A percentile compares a stretch with the other conserved stretches of the same genome.
Conservation (phyloP, 2,329 filamentous ascomycete genomes). For the Stagonosporopsis rhizophila region DNA sequence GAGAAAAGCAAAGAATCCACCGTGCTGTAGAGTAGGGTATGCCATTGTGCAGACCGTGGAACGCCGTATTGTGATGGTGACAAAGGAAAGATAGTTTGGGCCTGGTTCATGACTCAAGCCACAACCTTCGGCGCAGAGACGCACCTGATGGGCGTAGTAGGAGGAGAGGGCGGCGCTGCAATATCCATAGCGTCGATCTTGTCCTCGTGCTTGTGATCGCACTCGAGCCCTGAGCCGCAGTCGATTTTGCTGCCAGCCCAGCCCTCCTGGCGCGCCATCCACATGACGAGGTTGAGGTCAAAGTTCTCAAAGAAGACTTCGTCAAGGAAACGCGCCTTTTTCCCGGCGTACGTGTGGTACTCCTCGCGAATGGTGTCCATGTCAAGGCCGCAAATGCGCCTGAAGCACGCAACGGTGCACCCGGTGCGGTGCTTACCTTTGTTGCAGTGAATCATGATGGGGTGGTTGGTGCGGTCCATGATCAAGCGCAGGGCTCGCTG, state of each 20-base stretch:
- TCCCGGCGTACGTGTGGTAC: slow-evolving; percentile 68
- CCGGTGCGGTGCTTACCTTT: slow-evolving; percentile 93
- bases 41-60: background rate
- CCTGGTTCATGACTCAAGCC: slow-evolving; percentile 5
- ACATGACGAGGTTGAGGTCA: slow-evolving; percentile 52
- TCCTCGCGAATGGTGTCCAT: slow-evolving; percentile 70
- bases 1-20: slow-evolving; percentile 1
- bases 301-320: slow-evolving; percentile 55
- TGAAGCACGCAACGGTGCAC: slow-evolving; percentile 81
- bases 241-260: slow-evolving; percentile 33
- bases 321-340: slow-evolving; percentile 58
- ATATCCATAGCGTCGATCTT: slow-evolving; percentile 12
- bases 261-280: slow-evolving; percentile 45
- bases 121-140: slow-evolving; percentile 19
- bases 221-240: slow-evolving; percentile 10
- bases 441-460: slow-evolving; percentile 89
- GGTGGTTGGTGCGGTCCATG: slow-evolving; percentile 75
- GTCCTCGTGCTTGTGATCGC: slow-evolving; percentile 9
- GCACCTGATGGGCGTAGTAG: slow-evolving; percentile 26
- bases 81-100: slow-evolving; percentile 1
- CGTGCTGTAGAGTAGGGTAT: slow-evolving; percentile 12
- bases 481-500: slow-evolving; percentile 73
- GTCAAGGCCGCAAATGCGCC: slow-evolving; percentile 72
- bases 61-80: slow-evolving; percentile 8
- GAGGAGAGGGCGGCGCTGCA: slow-evolving; percentile 33